These are phyloP conservation scores for Cyberlindnera lachancei DNA, from an alignment of 805 yeast genomes.

Conservation along the genomic window DNA sequence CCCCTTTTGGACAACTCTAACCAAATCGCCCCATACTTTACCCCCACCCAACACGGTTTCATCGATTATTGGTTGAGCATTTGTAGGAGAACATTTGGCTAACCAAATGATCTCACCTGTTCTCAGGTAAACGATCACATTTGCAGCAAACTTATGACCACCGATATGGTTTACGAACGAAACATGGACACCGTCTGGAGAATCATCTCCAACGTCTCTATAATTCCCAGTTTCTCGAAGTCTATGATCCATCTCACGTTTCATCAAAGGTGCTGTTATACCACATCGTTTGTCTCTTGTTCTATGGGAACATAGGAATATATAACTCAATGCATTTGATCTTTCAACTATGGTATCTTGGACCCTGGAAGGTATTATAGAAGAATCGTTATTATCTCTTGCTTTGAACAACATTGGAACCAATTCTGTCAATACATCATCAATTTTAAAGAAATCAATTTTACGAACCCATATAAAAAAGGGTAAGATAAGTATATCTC, in stretches of 20 bases:
- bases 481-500: conserved; percentile 65
- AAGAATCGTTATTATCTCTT: conserved; percentile 14
- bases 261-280: conserved; percentile 85
- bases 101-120: conserved; percentile 80
- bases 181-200: conserved; percentile 70
- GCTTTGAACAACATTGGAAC: conserved; percentile 37
- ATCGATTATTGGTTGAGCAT: conserved; percentile 66
- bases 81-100: conserved; percentile 76
- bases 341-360: conserved; percentile 26
- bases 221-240: conserved; percentile 64
- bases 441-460: conserved; percentile 51
- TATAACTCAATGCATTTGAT: conserved; percentile 37
- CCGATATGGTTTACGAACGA: conserved; percentile 82
- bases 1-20: conserved; percentile 53
- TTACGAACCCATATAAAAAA: conserved; percentile 63
- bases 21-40: conserved; percentile 61
- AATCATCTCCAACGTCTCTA: conserved; percentile 69
- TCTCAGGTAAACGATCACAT: conserved; percentile 67
- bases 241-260: conserved; percentile 65
- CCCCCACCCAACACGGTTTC: conserved; percentile 63
- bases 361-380: conserved; percentile 12
- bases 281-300: conserved; percentile 94
- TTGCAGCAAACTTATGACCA: conserved; percentile 93
- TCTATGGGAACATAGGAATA: conserved; percentile 81
- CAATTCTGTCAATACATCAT: conserved; percentile 86